Percentiles rank a stretch among this genome's conserved stretches.
Conservation (phyloP, 108 stramenopile genomes). For the Stephanodiscus minutulus region DNA sequence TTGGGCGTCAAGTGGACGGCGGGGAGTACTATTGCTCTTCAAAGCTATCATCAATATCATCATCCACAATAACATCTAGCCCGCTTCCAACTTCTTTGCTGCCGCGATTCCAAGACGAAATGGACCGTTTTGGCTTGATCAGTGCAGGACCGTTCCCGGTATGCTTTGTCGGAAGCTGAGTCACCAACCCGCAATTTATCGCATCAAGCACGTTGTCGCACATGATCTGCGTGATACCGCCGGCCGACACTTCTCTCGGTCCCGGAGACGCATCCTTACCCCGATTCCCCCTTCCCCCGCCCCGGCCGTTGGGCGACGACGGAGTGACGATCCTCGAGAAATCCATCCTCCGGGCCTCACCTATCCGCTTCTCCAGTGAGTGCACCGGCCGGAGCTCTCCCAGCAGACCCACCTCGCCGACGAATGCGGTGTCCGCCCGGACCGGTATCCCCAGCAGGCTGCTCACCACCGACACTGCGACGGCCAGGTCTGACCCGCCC, state of each 20-base stretch:
- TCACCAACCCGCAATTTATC: conserved; percentile 60
- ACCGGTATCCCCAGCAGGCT: conserved; percentile 77
- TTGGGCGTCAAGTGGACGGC: no score
- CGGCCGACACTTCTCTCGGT: conserved; percentile 31
- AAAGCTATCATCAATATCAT: conserved; percentile 45
- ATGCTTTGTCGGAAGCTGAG: conserved; percentile 38
- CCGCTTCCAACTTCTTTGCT: background rate
- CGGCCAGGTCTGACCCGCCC: conserved; percentile 76
- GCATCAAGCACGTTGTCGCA: conserved; percentile 70
- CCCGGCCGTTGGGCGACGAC: background rate
- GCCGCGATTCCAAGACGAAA: background rate
- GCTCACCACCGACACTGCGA: conserved; percentile 83
- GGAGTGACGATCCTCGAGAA: conserved; percentile 79
- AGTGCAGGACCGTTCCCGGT: conserved; percentile 36
- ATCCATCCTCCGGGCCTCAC: conserved; percentile 83
- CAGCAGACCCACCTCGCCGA: conserved; percentile 92
- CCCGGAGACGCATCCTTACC: conserved; percentile 12
- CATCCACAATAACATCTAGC: conserved; percentile 38
- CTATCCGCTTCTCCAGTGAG: conserved; percentile 73
- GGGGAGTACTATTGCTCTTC: conserved; percentile 19
- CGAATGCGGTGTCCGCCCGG: conserved; percentile 91
- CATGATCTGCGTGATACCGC: conserved; percentile 53
- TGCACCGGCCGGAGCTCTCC: conserved; percentile 87
- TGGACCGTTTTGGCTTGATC: conserved; percentile 16
- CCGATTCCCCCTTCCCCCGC: conserved; percentile 15